Base-by-base conservation (phyloP, 768 basidiomycete genomes). In the Gymnopilus dilepis region DNA sequence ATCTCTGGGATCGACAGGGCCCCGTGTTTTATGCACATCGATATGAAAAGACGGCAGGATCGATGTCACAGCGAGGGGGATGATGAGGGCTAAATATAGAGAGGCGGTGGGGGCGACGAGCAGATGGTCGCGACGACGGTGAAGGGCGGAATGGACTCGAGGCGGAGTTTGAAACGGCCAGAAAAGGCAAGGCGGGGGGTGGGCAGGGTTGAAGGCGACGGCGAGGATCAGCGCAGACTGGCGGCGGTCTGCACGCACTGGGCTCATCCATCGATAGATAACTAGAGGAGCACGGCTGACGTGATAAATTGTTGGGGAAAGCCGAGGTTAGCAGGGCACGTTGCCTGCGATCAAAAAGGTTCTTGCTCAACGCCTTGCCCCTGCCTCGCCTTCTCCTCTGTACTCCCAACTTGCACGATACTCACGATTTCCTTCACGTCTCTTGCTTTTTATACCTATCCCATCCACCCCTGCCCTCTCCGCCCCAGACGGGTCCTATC, bases 301-400 rank as follows among this genome's bases (percentile, higher is more conserved):
- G 62, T 50, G 19, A 54, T 37, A 31, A 45, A 42, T 17, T 37
- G 37, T 56, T 55, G 63, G 34, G 56, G 58, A 61, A 56, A 59
- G 41, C 47, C 47, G 47, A 50, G 24, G 47, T 45, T 45, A 45
- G 56, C 45, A 54, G 83, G 87, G 84, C 88, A 91, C 88, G 88
- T 89, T 89, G 87, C 80, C 78, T 83, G 82, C 79, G 80, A 89
- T 89, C 87, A 88, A 87, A 89, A 86, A 78, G 81, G 75, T 74
- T 75, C 31, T 41, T 41, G 21, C 70, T 73, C 71, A 69, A 79
- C 77, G 82, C 85, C 85, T 84, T 70, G 79, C 83, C 80, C 82
- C 78, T 82, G 80, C 83, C 84, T 85, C 83, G 76, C 81, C 80
- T 80, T 82, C 76, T 65, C 73, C 76, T 74, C 77, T 57, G 54